These are phyloP conservation scores for Bipolaris victoriae DNA, from an alignment of 2,329 filamentous ascomycete genomes.

Conservation along the genomic window DNA sequence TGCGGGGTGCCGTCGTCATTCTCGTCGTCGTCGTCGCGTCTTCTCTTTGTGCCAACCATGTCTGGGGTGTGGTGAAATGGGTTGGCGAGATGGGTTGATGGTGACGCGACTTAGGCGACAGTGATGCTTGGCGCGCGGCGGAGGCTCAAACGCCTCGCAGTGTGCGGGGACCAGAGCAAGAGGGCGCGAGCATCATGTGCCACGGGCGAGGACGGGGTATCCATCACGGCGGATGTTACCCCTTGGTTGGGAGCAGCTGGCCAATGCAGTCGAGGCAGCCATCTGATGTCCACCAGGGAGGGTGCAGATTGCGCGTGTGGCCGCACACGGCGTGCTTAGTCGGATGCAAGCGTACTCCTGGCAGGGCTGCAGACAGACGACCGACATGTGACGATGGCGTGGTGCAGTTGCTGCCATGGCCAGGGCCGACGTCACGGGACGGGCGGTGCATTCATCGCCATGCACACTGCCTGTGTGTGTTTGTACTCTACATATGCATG, in stretches of 20 bases:
- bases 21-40: slow-evolving; percentile 34
- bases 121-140: slow-evolving; percentile 18
- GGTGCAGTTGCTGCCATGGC: too few relatives aligned
- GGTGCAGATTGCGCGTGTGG: background rate
- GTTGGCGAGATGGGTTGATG: slow-evolving; percentile 9
- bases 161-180: background rate
- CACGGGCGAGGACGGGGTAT: background rate
- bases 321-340: too few relatives aligned
- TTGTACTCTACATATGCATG: background rate
- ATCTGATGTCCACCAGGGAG: background rate
- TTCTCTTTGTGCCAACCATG: slow-evolving; percentile 44
- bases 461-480: too few relatives aligned
- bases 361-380: background rate
- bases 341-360: too few relatives aligned
- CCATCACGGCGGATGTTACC: background rate
- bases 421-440: too few relatives aligned
- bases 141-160: background rate
- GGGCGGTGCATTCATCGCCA: too few relatives aligned
- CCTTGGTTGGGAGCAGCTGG: background rate
- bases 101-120: slow-evolving; percentile 33
- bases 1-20: slow-evolving; percentile 32
- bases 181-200: background rate
- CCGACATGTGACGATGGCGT: background rate
- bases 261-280: background rate
- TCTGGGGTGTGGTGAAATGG: slow-evolving; percentile 14